Evolutionary conservation across 208 protist genomes (phyloP).

Genomic region (Trypanosoma lewisi): DNA sequence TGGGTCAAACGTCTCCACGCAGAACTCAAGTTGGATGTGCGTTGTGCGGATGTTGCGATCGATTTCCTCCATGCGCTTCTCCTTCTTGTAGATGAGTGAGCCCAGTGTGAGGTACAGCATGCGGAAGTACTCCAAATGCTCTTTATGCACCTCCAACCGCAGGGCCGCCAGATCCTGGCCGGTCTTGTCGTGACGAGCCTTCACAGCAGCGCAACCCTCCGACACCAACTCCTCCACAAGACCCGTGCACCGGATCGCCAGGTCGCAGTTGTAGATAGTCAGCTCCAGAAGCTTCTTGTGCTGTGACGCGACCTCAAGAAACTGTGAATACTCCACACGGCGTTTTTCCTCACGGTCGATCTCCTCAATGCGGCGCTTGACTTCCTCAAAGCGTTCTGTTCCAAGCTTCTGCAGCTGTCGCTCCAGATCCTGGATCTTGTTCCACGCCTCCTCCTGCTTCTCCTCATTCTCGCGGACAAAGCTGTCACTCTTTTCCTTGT

Average conservation of each 20-base stretch:
- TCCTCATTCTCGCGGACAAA: constrained; percentile 47
- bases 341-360: constrained; percentile 56
- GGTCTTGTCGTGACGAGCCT: constrained; percentile 54
- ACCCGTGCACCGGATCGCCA: constrained; percentile 47
- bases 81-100: constrained; percentile 51
- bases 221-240: constrained; percentile 50
- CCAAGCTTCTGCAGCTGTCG: constrained; percentile 48
- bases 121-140: constrained; percentile 61
- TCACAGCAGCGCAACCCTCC: constrained; percentile 46
- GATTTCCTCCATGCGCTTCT: constrained; percentile 71
- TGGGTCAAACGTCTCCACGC: constrained; percentile 78
- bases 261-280: constrained; percentile 56
- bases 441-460: constrained; percentile 55
- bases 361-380: constrained; percentile 56
- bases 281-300: constrained; percentile 60
- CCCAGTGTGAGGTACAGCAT: constrained; percentile 54
- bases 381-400: constrained; percentile 47
- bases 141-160: constrained; percentile 47
- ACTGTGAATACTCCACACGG: constrained; percentile 49
- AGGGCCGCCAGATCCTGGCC: constrained; percentile 42
- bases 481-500: constrained; percentile 48
- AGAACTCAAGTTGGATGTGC: constrained; percentile 75
- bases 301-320: constrained; percentile 47
- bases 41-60: constrained; percentile 73
- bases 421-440: constrained; percentile 58